Percentiles rank a stretch among this genome's conserved stretches.
phyloP scores from a whole-genome alignment of 2,329 filamentous ascomycete species.

The Echinosphaeria canescens region DNA sequence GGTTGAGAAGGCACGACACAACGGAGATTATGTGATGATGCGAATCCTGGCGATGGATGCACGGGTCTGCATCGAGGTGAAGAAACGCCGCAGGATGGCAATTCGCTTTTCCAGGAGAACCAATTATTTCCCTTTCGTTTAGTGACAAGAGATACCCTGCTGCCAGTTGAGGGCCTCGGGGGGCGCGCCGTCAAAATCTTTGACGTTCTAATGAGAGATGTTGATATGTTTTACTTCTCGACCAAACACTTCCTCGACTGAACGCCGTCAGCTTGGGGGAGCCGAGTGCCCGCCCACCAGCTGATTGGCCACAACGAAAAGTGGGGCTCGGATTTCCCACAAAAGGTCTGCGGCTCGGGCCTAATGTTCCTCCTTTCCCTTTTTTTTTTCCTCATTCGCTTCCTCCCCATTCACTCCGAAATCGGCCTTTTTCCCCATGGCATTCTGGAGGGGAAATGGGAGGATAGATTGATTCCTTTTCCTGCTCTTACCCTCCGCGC shows the following conservation, averaged over 20 bases:
- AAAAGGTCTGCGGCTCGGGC: too few relatives aligned
- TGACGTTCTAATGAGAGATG: background rate
- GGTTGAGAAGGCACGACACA: too few relatives aligned
- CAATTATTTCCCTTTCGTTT: too few relatives aligned
- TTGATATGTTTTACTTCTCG: constrained; percentile 2
- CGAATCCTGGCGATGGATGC: too few relatives aligned
- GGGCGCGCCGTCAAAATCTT: constrained; percentile 1
- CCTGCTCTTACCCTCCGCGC: constrained; percentile 29
- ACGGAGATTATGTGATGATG: too few relatives aligned
- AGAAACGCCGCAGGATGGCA: too few relatives aligned
- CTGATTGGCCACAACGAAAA: constrained; percentile 4
- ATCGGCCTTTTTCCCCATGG: constrained; percentile 28
- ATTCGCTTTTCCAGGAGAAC: too few relatives aligned
- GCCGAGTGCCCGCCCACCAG: background rate
- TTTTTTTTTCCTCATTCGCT: constrained; percentile 11
- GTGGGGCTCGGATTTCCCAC: too few relatives aligned
- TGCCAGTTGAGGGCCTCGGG: too few relatives aligned
- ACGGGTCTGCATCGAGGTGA: too few relatives aligned
- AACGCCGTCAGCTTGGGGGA: background rate
- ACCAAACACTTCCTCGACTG: constrained; percentile 1
- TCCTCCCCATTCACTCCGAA: constrained; percentile 51
- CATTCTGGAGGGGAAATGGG: constrained; percentile 47
- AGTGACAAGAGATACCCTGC: too few relatives aligned
- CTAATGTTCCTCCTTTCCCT: constrained; percentile 2
- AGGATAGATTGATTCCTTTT: constrained; percentile 34